Conservation (phyloP, 108 stramenopile species). For the Tribonema minus region DNA sequence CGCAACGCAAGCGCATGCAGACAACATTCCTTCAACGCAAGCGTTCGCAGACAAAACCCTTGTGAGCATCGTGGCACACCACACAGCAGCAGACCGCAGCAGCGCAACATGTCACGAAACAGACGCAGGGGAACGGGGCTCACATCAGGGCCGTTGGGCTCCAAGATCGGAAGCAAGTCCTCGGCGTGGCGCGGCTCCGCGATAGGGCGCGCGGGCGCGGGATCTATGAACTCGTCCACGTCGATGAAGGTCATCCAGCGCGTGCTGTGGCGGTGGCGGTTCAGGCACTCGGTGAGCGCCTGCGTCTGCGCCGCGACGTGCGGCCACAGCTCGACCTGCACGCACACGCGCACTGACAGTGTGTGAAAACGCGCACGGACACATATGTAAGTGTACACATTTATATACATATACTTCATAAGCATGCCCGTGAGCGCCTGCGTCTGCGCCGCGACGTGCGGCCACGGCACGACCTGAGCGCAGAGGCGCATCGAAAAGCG, state of each 20-base stretch:
- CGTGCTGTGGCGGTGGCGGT: constrained; percentile 10
- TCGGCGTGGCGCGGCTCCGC: not conserved
- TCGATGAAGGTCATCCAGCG: constrained; percentile 44
- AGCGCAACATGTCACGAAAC: not conserved
- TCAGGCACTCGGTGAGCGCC: constrained; percentile 25
- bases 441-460: constrained; percentile 11
- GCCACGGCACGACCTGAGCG: constrained; percentile 16
- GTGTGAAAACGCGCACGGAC: too few relatives aligned
- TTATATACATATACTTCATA: too few relatives aligned
- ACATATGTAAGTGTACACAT: too few relatives aligned
- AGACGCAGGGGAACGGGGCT: not conserved
- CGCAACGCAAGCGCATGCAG: too few relatives aligned
- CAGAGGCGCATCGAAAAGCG: too few relatives aligned
- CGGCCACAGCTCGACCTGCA: constrained; percentile 8
- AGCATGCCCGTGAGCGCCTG: constrained; percentile 18
- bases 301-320: constrained; percentile 19
- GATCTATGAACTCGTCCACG: constrained; percentile 37
- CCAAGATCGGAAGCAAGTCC: not conserved
- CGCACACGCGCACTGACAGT: too few relatives aligned
- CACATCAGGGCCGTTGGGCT: not conserved
- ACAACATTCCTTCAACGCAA: too few relatives aligned
- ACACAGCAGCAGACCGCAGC: not conserved
- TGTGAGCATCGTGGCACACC: too few relatives aligned
- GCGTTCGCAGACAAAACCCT: too few relatives aligned
- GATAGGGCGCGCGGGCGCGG: constrained; percentile 10